Percentiles rank a stretch among this genome's conserved stretches.
phyloP scores from a whole-genome alignment of 257 asterid genomes.

The Handroanthus guayacan region DNA sequence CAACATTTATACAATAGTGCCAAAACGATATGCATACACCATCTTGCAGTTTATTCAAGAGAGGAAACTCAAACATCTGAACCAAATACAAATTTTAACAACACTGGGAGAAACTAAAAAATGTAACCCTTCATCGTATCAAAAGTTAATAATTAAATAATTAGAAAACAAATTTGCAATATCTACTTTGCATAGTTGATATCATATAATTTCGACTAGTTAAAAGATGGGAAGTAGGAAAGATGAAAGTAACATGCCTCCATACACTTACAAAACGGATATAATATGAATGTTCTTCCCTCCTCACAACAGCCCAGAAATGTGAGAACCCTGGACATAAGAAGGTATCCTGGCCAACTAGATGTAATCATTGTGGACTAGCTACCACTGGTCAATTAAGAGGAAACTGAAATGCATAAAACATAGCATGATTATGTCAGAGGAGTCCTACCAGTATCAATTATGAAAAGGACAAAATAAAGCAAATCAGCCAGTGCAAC shows the following conservation, averaged over 20 bases:
- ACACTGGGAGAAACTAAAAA: background rate
- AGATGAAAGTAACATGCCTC: background rate
- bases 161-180: background rate
- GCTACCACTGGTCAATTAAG: too few relatives aligned
- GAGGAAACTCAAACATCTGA: background rate
- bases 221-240: background rate
- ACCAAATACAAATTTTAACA: conserved; percentile 14
- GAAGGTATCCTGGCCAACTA: too few relatives aligned
- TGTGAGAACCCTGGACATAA: too few relatives aligned
- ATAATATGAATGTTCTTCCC: background rate
- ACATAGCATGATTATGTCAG: too few relatives aligned
- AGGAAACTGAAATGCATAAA: too few relatives aligned
- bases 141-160: background rate
- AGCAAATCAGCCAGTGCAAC: too few relatives aligned
- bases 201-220: background rate
- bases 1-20: background rate
- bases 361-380: too few relatives aligned
- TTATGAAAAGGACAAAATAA: too few relatives aligned
- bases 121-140: background rate
- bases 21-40: background rate
- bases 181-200: background rate
- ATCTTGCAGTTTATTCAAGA: background rate
- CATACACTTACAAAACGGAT: background rate
- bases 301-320: background rate
- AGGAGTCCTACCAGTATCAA: too few relatives aligned